Percentiles rank a stretch among this genome's conserved stretches.
Evolutionary conservation across 345 rosid genomes (phyloP).

Genomic region (Clausena lansium): DNA sequence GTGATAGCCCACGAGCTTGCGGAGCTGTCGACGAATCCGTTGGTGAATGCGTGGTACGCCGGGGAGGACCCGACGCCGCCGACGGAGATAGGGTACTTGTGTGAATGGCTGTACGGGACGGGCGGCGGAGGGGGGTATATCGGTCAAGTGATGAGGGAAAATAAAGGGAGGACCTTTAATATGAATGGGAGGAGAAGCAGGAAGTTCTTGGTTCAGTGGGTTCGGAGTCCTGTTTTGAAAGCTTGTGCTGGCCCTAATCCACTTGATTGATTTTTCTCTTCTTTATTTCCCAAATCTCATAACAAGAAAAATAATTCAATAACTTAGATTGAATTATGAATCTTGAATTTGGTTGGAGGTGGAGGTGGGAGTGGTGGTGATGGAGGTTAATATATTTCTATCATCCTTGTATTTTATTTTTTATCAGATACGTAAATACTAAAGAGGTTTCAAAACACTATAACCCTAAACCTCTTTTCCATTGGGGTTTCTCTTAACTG

Average conservation of each 20-base stretch:
- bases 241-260: slow-evolving; percentile 89
- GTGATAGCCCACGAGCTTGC: slow-evolving; percentile 96
- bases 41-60: slow-evolving; percentile 97
- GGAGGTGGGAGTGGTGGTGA: too few species aligned
- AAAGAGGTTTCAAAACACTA: too few species aligned
- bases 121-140: slow-evolving; percentile 96
- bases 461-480: too few species aligned
- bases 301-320: neutral
- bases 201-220: slow-evolving; percentile 83
- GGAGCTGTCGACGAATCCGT: slow-evolving; percentile 78
- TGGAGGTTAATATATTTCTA: too few species aligned
- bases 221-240: slow-evolving; percentile 77
- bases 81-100: slow-evolving; percentile 79
- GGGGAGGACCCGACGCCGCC: slow-evolving; percentile 98
- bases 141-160: slow-evolving; percentile 77
- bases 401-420: too few species aligned
- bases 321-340: neutral
- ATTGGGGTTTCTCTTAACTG: neutral
- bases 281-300: neutral
- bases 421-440: too few species aligned
- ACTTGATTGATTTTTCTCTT: slow-evolving; percentile 30
- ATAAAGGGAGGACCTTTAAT: slow-evolving; percentile 59
- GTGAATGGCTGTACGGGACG: slow-evolving; percentile 88
- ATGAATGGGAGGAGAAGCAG: slow-evolving; percentile 73
- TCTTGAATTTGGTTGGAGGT: neutral